Percentiles rank a stretch among this genome's conserved stretches.
Conservation (phyloP, 2,329 filamentous ascomycete genomes). For the Aspergillus tamarii region DNA sequence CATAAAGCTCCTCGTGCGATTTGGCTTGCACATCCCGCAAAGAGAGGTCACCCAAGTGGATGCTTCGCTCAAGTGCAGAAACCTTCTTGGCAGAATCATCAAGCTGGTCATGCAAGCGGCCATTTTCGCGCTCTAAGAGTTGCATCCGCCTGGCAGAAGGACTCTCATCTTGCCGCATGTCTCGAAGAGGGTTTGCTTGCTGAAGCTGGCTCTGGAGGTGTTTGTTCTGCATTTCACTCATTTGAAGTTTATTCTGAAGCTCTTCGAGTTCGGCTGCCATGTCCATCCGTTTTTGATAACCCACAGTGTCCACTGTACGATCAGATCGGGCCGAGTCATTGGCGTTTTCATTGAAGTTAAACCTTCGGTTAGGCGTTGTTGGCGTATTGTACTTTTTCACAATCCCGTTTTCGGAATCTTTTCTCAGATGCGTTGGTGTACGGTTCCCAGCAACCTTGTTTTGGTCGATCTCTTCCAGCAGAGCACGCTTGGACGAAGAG, state of each 20-base stretch:
- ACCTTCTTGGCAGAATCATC: slow-evolving; percentile 94
- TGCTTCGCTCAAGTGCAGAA: slow-evolving; percentile 81
- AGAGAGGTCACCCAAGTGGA: slow-evolving; percentile 84
- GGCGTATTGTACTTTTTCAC: slow-evolving; percentile 70
- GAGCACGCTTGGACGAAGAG: slow-evolving; percentile 68
- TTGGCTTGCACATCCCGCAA: slow-evolving; percentile 89
- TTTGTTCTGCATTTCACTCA: slow-evolving; percentile 92
- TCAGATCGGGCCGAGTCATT: slow-evolving; percentile 84
- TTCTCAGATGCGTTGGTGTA: slow-evolving; percentile 72
- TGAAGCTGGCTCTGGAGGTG: slow-evolving; percentile 89
- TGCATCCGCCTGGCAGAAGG: slow-evolving; percentile 80
- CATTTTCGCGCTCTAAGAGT: slow-evolving; percentile 91
- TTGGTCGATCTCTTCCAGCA: slow-evolving; percentile 83
- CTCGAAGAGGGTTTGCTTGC: slow-evolving; percentile 64
- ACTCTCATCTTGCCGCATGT: slow-evolving; percentile 71
- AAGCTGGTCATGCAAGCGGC: slow-evolving; percentile 86
- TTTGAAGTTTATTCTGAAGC: slow-evolving; percentile 89
- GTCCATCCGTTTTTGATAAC: slow-evolving; percentile 87
- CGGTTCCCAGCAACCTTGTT: slow-evolving; percentile 74
- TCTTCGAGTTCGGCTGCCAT: slow-evolving; percentile 88
- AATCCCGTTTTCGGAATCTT: slow-evolving; percentile 57
- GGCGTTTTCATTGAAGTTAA: slow-evolving; percentile 64
- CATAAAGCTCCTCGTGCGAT: slow-evolving; percentile 91
- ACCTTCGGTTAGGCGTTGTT: slow-evolving; percentile 76
- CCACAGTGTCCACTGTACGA: slow-evolving; percentile 78